Percentiles rank a stretch among this genome's conserved stretches.
Evolutionary conservation across 2,329 filamentous ascomycete genomes (phyloP).

Genomic region (Fusarium luffae): DNA sequence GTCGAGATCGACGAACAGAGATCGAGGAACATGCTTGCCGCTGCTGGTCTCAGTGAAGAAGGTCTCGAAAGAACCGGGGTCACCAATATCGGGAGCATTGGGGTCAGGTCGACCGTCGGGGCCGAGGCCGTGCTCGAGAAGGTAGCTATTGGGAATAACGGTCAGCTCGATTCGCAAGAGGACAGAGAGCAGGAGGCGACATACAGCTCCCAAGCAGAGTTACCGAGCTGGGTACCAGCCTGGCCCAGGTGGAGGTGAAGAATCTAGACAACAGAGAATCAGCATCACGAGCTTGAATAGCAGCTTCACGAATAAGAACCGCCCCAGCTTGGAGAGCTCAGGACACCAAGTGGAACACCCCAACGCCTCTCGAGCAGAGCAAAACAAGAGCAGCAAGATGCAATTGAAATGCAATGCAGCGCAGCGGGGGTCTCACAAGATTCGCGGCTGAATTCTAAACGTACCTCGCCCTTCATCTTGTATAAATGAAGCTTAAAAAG

Average conservation of each 20-base stretch:
- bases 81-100: constrained; percentile 67
- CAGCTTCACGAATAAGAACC: constrained; percentile 21
- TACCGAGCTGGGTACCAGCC: constrained; percentile 79
- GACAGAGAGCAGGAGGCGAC: constrained; percentile 51
- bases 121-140: constrained; percentile 77
- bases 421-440: not conserved
- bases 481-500: constrained; percentile 41
- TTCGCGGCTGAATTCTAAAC: constrained; percentile 40
- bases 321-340: constrained; percentile 19
- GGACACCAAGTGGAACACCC: constrained; percentile 39
- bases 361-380: constrained; percentile 16
- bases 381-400: constrained; percentile 4
- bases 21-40: constrained; percentile 78
- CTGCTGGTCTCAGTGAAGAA: constrained; percentile 79
- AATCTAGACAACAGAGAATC: constrained; percentile 57
- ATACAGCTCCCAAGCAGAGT: constrained; percentile 81
- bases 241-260: constrained; percentile 74
- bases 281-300: constrained; percentile 25
- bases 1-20: constrained; percentile 78
- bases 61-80: constrained; percentile 75
- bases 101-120: constrained; percentile 72
- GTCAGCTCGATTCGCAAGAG: constrained; percentile 38
- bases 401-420: constrained; percentile 6
- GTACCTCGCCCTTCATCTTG: constrained; percentile 69
- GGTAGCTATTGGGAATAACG: constrained; percentile 63